Evolutionary conservation across 2,329 filamentous ascomycete genomes (phyloP), one percentile per base, ranked within the genome.

Genomic region (Geosmithia morbida): DNA sequence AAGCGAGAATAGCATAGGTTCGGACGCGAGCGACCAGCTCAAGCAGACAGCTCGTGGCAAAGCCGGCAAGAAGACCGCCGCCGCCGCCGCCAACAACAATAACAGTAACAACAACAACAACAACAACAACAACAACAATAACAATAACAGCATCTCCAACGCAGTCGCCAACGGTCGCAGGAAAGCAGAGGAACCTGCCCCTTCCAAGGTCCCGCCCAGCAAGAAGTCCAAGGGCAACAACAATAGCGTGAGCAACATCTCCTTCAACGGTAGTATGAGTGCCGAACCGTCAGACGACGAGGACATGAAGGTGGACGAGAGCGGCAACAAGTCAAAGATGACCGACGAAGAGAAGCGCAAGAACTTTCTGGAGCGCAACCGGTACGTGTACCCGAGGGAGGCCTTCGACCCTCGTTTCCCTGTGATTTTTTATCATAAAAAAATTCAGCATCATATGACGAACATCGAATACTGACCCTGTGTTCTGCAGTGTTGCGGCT

Each of bases 271-370:
- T 20, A 40, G 19, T 17, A 46, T 48, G 44, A 57, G 57, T 33
- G 54, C 55, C 1, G 62, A 67, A 8, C 68, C 63, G 10, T 73
- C 79, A 4, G 73, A 79, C 3, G 70, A 75, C 2, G 65, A 68
- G 5, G 69, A 69, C 2, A 71, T 78, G 4, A 69, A 74, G 5
- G 70, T 75, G 47, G 71, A 77, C 6, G 74, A 71, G 29, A 70
- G 77, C 44, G 69, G 72, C 41, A 78, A 71, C 41, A 84, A 81
- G 63, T 60, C 64, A 0, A 96, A 95, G 71, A 94, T 96, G 87
- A 96, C 89, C 0, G 92, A 97, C 48, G 92, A 97, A 59, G 92
- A 98, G 69, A 98, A 98, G 71, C 78, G 92, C 41, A 95, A 94
- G 69, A 98, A 97, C 62, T 98, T 98, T 64, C 71, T 98, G 2